phyloP scores from a whole-genome alignment of 768 basidiomycete genomes.

The Amanita jacksonii region DNA sequence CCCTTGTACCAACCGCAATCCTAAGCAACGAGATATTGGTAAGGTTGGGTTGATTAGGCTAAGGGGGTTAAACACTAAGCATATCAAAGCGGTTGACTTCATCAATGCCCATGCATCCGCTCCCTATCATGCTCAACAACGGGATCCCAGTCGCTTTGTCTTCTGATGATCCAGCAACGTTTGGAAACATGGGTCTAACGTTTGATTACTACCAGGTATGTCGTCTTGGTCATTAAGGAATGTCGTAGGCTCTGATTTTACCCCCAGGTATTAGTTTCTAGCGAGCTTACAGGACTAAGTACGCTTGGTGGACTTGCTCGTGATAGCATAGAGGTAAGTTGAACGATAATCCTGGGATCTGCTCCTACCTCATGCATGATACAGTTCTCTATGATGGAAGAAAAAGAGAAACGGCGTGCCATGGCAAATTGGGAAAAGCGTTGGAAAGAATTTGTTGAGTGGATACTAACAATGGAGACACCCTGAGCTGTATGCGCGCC shows the following conservation, averaged over 20 bases:
- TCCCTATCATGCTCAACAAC: constrained; percentile 62
- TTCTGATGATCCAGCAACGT: constrained; percentile 70
- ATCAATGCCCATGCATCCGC: constrained; percentile 73
- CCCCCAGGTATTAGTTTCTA: constrained; percentile 55
- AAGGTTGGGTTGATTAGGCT: too few relatives aligned
- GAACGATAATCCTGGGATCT: not conserved
- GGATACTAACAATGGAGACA: constrained; percentile 5
- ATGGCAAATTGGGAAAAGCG: constrained; percentile 35
- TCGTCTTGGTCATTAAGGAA: not conserved
- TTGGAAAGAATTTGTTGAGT: constrained; percentile 39
- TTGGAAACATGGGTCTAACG: constrained; percentile 70
- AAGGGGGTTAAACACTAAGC: too few relatives aligned
- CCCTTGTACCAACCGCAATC: not conserved
- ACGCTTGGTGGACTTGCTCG: constrained; percentile 55
- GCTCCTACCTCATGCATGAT: too few relatives aligned
- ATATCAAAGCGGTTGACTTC: constrained; percentile 54
- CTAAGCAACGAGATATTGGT: constrained; percentile 71
- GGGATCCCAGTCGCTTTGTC: constrained; percentile 63
- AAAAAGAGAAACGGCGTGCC: constrained; percentile 35
- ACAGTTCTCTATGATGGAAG: constrained; percentile 37
- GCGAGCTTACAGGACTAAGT: constrained; percentile 55
- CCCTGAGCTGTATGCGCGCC: too few relatives aligned
- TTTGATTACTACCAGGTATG: constrained; percentile 71
- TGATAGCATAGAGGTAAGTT: constrained; percentile 49
- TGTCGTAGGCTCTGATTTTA: not conserved